Evolutionary conservation across 2,329 filamentous ascomycete genomes (phyloP).

Genomic region (Ophiocordyceps camponoti-rufipedis): DNA sequence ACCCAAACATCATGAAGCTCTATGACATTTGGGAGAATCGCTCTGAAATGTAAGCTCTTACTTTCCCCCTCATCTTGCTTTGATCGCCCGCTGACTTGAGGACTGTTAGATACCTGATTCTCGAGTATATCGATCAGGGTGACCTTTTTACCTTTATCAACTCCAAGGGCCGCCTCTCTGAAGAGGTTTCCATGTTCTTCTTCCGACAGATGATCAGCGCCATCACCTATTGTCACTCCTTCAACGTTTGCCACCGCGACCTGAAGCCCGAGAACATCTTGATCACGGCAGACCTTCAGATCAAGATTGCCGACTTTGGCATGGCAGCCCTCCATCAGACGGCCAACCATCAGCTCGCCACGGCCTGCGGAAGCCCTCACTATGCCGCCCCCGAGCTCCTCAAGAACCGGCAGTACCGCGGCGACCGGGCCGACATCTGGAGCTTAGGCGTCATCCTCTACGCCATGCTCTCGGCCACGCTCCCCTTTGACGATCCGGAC

Average conservation of each 20-base stretch:
- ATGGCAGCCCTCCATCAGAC: conserved; percentile 89
- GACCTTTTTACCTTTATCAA: conserved; percentile 83
- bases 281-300: conserved; percentile 52
- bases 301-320: conserved; percentile 94
- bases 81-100: conserved; percentile 3
- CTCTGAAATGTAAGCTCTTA: conserved; percentile 60
- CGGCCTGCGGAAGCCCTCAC: conserved; percentile 89
- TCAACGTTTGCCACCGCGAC: conserved; percentile 91
- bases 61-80: background rate
- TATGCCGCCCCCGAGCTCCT: conserved; percentile 92
- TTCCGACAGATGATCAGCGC: conserved; percentile 90
- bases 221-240: conserved; percentile 79
- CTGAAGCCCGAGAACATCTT: conserved; percentile 96
- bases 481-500: conserved; percentile 63
- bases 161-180: conserved; percentile 50
- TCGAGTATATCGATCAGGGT: conserved; percentile 67
- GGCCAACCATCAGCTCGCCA: conserved; percentile 58
- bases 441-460: conserved; percentile 82
- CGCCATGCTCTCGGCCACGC: conserved; percentile 63
- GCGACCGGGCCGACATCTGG: conserved; percentile 83
- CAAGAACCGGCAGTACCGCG: conserved; percentile 57
- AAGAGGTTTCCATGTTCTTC: conserved; percentile 65
- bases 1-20: conserved; percentile 83
- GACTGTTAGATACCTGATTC: conserved; percentile 63
- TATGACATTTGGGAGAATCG: conserved; percentile 98